Percentiles rank a stretch among this genome's conserved stretches.
Evolutionary conservation across 345 rosid species (phyloP).

Genomic region (Gossypium rotundifolium): DNA sequence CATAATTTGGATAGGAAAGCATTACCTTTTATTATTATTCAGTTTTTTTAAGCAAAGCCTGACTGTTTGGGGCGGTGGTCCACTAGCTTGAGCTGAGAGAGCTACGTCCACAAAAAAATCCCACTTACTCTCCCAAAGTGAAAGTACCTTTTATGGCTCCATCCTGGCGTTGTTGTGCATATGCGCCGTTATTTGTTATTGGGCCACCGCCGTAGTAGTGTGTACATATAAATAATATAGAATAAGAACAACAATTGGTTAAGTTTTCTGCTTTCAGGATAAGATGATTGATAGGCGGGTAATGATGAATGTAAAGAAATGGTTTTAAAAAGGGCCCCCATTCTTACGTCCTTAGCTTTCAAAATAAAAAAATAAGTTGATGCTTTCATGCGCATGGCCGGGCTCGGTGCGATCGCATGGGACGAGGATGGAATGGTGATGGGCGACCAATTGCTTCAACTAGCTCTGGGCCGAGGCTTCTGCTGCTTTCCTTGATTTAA

Average conservation of each 20-base stretch:
- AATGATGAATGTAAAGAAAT: neutral
- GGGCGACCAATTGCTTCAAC: too few species aligned
- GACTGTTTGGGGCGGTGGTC: neutral
- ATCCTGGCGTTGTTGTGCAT: neutral
- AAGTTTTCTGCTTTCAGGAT: neutral
- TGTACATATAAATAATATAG: neutral
- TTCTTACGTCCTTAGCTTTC: neutral
- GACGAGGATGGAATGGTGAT: too few species aligned
- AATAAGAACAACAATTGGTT: neutral
- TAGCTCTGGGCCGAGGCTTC: too few species aligned
- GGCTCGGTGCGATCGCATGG: too few species aligned
- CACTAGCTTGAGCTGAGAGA: conserved; percentile 5
- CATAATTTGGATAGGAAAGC: neutral
- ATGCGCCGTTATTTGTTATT: neutral
- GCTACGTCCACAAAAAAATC: neutral
- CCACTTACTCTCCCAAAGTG: neutral
- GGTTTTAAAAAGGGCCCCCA: neutral
- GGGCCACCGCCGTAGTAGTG: neutral
- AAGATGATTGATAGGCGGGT: neutral
- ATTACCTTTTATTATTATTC: neutral
- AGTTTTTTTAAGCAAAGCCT: neutral
- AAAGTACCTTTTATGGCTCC: neutral
- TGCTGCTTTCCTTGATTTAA: too few species aligned
- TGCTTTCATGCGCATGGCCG: too few species aligned
- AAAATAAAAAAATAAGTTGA: too few species aligned